Percentiles rank a stretch among this genome's conserved stretches.
Evolutionary conservation across 805 yeast species (phyloP).

Genomic region (Lipomyces kockii): DNA sequence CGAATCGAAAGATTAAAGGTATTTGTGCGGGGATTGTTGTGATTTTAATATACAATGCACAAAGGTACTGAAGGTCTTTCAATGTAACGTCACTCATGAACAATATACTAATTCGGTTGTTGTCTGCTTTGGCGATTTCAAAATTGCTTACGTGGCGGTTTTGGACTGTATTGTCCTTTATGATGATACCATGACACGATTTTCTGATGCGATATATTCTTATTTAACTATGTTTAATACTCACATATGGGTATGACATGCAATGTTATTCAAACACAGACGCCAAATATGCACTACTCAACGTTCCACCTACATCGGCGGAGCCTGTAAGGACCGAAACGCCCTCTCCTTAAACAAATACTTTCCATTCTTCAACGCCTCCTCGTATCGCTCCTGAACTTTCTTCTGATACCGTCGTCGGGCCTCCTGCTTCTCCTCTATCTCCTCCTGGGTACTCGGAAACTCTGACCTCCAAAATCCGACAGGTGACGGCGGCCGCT

Average conservation of each 20-base stretch:
- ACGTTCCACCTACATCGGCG: not conserved
- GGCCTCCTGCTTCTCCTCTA: slow-evolving; percentile 47
- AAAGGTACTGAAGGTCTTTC: not conserved
- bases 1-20: not conserved
- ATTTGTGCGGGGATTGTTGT: not conserved
- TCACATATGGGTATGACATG: not conserved
- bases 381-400: slow-evolving; percentile 53
- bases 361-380: slow-evolving; percentile 51
- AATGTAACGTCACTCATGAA: not conserved
- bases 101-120: not conserved
- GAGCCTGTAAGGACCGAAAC: slow-evolving; percentile 20
- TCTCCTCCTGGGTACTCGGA: slow-evolving; percentile 59
- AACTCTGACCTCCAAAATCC: slow-evolving; percentile 65
- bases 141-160: not conserved
- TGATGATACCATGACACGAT: not conserved
- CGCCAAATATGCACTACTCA: not conserved
- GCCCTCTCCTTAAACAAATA: slow-evolving; percentile 51
- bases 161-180: not conserved
- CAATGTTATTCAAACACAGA: not conserved
- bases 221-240: not conserved
- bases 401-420: slow-evolving; percentile 46
- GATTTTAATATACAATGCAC: not conserved
- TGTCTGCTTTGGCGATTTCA: not conserved
- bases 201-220: not conserved
- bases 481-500: slow-evolving; percentile 56